Evolutionary conservation across 2,329 filamentous ascomycete species (phyloP).

Genomic region (Endocalyx cinctus): DNA sequence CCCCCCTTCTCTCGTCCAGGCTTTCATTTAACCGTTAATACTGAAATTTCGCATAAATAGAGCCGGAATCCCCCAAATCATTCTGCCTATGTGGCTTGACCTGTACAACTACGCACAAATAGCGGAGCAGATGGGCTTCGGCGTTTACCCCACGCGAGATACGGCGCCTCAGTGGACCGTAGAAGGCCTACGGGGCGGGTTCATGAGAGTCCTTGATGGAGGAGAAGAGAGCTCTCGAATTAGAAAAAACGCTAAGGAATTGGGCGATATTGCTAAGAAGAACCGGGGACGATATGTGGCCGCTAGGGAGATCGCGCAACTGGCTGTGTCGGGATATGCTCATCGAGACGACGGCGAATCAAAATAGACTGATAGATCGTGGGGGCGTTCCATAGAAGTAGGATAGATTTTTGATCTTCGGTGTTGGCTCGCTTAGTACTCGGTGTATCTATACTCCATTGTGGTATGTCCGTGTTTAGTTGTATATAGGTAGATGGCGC

Average conservation of each 20-base stretch:
- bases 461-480: no score
- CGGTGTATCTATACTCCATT: no score
- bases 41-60: background rate
- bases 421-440: no score
- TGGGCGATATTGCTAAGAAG: background rate
- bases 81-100: constrained; percentile 6
- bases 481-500: no score
- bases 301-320: constrained; percentile 2
- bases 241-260: background rate
- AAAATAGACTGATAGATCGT: no score
- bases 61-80: constrained; percentile 6
- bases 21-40: background rate
- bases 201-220: constrained; percentile 1
- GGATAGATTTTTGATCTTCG: no score
- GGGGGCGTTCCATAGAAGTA: no score
- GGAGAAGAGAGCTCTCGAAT: background rate
- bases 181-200: constrained; percentile 23
- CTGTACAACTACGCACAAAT: constrained; percentile 8
- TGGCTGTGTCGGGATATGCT: constrained; percentile 14
- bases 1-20: background rate
- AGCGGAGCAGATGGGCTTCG: constrained; percentile 5
- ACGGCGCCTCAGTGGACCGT: constrained; percentile 18
- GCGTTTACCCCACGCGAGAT: constrained; percentile 2
- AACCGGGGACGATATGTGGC: constrained; percentile 3
- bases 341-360: no score